Conservation (phyloP, 306 rosid species). For the Lathyrus tuberosus region DNA sequence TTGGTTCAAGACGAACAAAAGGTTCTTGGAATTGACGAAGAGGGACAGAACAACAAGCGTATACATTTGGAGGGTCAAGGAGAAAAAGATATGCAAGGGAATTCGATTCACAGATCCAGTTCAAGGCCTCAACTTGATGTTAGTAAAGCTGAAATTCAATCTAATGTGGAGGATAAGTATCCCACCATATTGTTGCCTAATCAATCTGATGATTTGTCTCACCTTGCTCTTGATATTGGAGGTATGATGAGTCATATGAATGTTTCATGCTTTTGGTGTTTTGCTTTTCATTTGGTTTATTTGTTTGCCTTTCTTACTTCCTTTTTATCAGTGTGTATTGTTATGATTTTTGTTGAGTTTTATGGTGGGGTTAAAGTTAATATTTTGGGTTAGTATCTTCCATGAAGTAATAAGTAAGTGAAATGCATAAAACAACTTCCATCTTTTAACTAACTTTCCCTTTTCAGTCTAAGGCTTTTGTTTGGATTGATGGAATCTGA, state of each 20-base stretch:
- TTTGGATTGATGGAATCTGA: too few species aligned
- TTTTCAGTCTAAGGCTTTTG: too few species aligned
- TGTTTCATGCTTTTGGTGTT: slow-evolving; percentile 20
- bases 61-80: slow-evolving; percentile 43
- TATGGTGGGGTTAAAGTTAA: not conserved
- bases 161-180: slow-evolving; percentile 78
- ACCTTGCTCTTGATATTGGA: slow-evolving; percentile 91
- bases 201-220: slow-evolving; percentile 93
- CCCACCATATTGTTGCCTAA: slow-evolving; percentile 92
- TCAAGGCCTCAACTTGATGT: slow-evolving; percentile 96
- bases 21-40: slow-evolving; percentile 52
- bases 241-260: slow-evolving; percentile 42
- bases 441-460: slow-evolving; percentile 21
- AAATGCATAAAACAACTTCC: slow-evolving; percentile 6
- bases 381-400: not conserved
- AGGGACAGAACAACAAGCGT: slow-evolving; percentile 28
- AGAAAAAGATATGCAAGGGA: slow-evolving; percentile 69
- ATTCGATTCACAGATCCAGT: slow-evolving; percentile 74
- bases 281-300: too few species aligned
- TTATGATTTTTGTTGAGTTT: slow-evolving; percentile 10
- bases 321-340: too few species aligned
- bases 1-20: slow-evolving; percentile 41
- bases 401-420: not conserved
- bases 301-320: too few species aligned
- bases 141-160: slow-evolving; percentile 92